These are phyloP conservation scores for Erysimum cheiranthoides DNA, from an alignment of 345 rosid genomes.

Conservation along the genomic window DNA sequence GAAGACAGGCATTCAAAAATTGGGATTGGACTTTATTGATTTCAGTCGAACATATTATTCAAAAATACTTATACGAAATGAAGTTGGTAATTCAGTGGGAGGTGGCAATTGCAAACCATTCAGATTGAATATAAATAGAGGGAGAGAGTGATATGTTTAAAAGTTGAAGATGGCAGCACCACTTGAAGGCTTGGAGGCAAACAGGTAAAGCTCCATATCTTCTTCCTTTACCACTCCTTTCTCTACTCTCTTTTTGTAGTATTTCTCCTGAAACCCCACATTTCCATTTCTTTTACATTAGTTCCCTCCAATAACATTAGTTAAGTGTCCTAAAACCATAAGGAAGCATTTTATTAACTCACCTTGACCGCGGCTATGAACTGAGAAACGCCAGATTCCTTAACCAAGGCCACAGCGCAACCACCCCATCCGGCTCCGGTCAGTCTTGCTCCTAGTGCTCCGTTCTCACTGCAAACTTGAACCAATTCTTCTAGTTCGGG, in stretches of 20 bases:
- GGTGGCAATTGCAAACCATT: constrained; percentile 15
- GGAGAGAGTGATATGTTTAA: constrained; percentile 33
- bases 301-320: not conserved
- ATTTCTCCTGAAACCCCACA: constrained; percentile 63
- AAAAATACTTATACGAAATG: not conserved
- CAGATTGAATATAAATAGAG: not conserved
- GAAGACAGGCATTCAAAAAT: not conserved
- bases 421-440: constrained; percentile 99
- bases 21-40: not conserved
- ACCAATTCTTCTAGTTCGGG: constrained; percentile 97
- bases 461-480: constrained; percentile 62
- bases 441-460: constrained; percentile 93
- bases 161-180: constrained; percentile 95
- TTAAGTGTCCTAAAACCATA: constrained; percentile 3
- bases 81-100: constrained; percentile 6
- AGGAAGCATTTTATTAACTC: not conserved
- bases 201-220: constrained; percentile 84
- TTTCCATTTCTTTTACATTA: constrained; percentile 1
- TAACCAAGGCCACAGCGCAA: constrained; percentile 89
- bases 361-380: constrained; percentile 91
- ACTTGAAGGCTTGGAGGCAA: constrained; percentile 97
- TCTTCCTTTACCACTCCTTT: constrained; percentile 67
- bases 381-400: constrained; percentile 75
- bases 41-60: constrained; percentile 6
- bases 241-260: constrained; percentile 78